phyloP scores from a whole-genome alignment of 768 basidiomycete species.

The Tylopilus felleus region DNA sequence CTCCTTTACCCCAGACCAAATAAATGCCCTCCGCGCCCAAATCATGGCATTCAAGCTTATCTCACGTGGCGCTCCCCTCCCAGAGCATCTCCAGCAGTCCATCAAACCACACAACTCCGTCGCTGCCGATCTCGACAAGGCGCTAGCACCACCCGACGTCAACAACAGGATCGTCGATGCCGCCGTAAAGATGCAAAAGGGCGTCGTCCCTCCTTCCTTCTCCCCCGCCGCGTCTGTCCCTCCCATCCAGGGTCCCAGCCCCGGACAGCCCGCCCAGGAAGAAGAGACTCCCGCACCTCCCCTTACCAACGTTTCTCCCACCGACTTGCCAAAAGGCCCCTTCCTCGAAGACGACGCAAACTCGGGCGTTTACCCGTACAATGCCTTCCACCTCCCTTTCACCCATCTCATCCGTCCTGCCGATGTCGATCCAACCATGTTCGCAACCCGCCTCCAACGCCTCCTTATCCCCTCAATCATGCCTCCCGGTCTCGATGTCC shows the following conservation, averaged over 20 bases:
- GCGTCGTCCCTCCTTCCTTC: constrained; percentile 27
- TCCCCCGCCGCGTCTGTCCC: constrained; percentile 27
- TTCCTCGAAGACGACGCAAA: constrained; percentile 76
- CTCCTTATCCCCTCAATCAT: constrained; percentile 85
- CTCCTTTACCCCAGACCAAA: constrained; percentile 75
- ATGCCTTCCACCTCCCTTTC: constrained; percentile 84
- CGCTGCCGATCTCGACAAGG: constrained; percentile 60
- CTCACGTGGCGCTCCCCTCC: constrained; percentile 60
- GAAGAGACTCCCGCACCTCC: constrained; percentile 47
- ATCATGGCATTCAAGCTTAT: constrained; percentile 80
- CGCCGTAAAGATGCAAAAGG: constrained; percentile 71
- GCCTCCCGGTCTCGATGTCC: constrained; percentile 90
- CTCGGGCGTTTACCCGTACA: constrained; percentile 89
- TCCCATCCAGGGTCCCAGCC: constrained; percentile 8
- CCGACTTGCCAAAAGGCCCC: constrained; percentile 67
- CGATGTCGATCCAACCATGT: constrained; percentile 57
- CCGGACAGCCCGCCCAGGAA: constrained; percentile 45
- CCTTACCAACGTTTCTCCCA: constrained; percentile 42
- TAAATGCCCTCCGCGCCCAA: constrained; percentile 72
- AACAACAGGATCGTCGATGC: constrained; percentile 66
- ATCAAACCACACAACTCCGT: constrained; percentile 63
- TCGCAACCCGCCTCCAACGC: constrained; percentile 72
- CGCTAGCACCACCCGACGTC: constrained; percentile 58
- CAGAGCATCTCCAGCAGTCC: constrained; percentile 66
- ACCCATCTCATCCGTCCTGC: constrained; percentile 67